These are phyloP conservation scores for Globisporangium spiculum DNA, from an alignment of 352 stramenopile genomes.

Conservation along the genomic window DNA sequence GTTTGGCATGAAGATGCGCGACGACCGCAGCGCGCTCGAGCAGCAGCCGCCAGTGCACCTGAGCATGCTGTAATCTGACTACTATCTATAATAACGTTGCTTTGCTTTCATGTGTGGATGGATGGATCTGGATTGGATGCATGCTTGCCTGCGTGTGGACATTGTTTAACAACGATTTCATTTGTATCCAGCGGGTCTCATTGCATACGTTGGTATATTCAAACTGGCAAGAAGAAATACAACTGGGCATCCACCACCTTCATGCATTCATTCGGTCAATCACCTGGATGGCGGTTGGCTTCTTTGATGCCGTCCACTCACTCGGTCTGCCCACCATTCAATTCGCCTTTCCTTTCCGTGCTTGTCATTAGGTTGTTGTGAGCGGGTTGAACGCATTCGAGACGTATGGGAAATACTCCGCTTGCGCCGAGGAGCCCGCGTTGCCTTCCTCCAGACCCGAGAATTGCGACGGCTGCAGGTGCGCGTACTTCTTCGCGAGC, in stretches of 20 bases:
- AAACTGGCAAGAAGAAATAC: slow-evolving; percentile 1
- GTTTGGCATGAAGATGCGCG: slow-evolving; percentile 58
- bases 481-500: slow-evolving; percentile 83
- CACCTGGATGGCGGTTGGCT: neutral
- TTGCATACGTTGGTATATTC: slow-evolving; percentile 9
- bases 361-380: slow-evolving; percentile 17
- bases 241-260: neutral
- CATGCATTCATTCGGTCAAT: neutral
- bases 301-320: slow-evolving; percentile 9
- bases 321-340: slow-evolving; percentile 13
- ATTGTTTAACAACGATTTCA: neutral
- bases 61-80: slow-evolving; percentile 42
- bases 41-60: slow-evolving; percentile 29
- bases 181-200: neutral
- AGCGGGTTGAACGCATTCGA: slow-evolving; percentile 77
- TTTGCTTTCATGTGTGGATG: neutral
- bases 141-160: neutral
- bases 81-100: slow-evolving; percentile 2
- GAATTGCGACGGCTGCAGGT: slow-evolving; percentile 83
- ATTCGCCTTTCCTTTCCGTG: neutral
- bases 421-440: slow-evolving; percentile 48
- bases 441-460: slow-evolving; percentile 66
- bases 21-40: slow-evolving; percentile 29
- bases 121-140: neutral
- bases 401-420: slow-evolving; percentile 84